Evolutionary conservation across 2,329 filamentous ascomycete species (phyloP).

Genomic region (Waltergamsia citrina): DNA sequence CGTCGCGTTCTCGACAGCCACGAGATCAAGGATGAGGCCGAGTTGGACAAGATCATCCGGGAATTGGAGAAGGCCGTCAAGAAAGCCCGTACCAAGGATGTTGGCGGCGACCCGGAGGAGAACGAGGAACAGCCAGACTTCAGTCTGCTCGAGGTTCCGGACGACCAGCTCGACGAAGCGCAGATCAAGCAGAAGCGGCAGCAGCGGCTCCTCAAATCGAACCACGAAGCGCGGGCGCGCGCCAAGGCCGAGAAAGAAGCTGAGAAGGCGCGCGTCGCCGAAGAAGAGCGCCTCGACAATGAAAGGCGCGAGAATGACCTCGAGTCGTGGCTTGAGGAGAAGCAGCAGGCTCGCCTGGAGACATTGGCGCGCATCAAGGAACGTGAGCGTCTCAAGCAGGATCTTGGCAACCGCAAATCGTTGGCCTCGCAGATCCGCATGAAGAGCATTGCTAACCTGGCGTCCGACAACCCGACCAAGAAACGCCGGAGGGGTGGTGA

Average conservation of each 20-base stretch:
- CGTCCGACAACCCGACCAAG: slow-evolving; percentile 76
- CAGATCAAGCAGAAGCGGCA: slow-evolving; percentile 86
- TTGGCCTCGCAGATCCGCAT: slow-evolving; percentile 94
- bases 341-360: slow-evolving; percentile 61
- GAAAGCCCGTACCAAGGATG: slow-evolving; percentile 84
- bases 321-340: slow-evolving; percentile 78
- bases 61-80: slow-evolving; percentile 87
- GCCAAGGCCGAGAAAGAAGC: slow-evolving; percentile 94
- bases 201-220: slow-evolving; percentile 87
- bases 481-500: slow-evolving; percentile 81
- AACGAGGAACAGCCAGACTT: slow-evolving; percentile 75
- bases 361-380: slow-evolving; percentile 83
- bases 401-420: slow-evolving; percentile 93
- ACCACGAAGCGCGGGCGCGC: slow-evolving; percentile 84
- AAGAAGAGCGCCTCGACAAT: slow-evolving; percentile 75
- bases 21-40: slow-evolving; percentile 83
- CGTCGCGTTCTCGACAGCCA: slow-evolving; percentile 79
- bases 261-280: slow-evolving; percentile 74
- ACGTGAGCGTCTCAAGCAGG: slow-evolving; percentile 83
- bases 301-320: slow-evolving; percentile 78
- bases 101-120: slow-evolving; percentile 73
- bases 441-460: slow-evolving; percentile 95
- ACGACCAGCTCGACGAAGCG: slow-evolving; percentile 89
- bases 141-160: slow-evolving; percentile 77
- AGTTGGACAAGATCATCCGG: slow-evolving; percentile 74